Percentiles rank a stretch among this genome's conserved stretches.
phyloP scores from a whole-genome alignment of 2,329 filamentous ascomycete genomes.

The Diaporthe vaccinii region DNA sequence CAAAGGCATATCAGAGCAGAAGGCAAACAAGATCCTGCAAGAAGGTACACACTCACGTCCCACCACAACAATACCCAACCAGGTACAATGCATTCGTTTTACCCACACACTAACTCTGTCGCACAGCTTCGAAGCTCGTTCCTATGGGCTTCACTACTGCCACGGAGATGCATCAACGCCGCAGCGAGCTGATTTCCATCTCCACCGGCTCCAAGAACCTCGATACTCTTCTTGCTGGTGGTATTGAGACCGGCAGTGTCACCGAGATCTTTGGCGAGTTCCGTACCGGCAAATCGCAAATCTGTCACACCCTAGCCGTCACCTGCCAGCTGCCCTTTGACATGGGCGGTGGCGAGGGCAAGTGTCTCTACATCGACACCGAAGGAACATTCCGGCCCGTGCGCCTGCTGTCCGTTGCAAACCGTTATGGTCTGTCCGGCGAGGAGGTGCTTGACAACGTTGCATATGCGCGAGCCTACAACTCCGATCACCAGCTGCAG shows the following conservation, averaged over 20 bases:
- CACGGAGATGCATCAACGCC: conserved; percentile 97
- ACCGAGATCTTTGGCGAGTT: conserved; percentile 99
- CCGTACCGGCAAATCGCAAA: conserved; percentile 97
- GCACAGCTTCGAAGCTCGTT: conserved; percentile 88
- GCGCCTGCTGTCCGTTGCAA: conserved; percentile 89
- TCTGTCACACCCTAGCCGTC: conserved; percentile 98
- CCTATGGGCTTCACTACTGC: conserved; percentile 99
- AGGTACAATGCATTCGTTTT: conserved; percentile 18
- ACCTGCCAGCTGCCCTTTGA: conserved; percentile 98
- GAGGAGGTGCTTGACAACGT: conserved; percentile 99
- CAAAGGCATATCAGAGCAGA: conserved; percentile 98
- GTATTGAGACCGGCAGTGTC: conserved; percentile 96
- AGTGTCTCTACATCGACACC: conserved; percentile 98
- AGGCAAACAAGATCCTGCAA: conserved; percentile 89
- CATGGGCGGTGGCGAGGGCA: conserved; percentile 98
- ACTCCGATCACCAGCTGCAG: conserved; percentile 97
- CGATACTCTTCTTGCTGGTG: conserved; percentile 93
- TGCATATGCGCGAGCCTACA: conserved; percentile 97
- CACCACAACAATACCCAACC: neutral
- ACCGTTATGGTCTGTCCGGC: conserved; percentile 92
- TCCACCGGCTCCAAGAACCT: conserved; percentile 98
- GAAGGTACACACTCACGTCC: conserved; percentile 73
- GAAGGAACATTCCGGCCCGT: conserved; percentile 98
- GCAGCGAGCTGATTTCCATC: conserved; percentile 97
- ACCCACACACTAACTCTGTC: conserved; percentile 11